Conservation (phyloP, 164 flowering plant species). For the Cinnamomum chago region DNA sequence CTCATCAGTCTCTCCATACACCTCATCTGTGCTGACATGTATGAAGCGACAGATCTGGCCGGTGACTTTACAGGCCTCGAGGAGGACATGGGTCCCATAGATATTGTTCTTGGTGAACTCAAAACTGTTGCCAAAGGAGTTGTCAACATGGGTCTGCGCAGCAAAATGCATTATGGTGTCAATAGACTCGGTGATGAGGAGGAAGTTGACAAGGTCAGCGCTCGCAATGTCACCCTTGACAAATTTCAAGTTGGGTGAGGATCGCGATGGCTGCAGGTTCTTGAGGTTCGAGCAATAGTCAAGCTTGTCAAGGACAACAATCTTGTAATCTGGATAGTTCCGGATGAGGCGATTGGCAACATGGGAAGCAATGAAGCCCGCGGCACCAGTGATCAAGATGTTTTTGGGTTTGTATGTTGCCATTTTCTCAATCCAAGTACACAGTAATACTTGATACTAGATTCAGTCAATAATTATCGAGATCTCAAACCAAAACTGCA, state of each 20-base stretch:
- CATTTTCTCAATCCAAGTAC: conserved; percentile 1
- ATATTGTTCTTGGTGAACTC: conserved; percentile 81
- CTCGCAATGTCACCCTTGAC: conserved; percentile 78
- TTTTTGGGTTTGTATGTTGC: conserved; percentile 48
- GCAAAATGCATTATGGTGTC: conserved; percentile 88
- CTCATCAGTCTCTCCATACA: conserved; percentile 79
- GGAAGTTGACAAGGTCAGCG: conserved; percentile 75
- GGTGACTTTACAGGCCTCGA: conserved; percentile 79
- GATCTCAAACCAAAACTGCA: conserved; percentile 1
- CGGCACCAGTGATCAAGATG: conserved; percentile 77
- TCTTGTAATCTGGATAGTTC: conserved; percentile 67
- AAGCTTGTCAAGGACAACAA: conserved; percentile 77
- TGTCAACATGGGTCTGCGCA: conserved; percentile 78
- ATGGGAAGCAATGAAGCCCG: conserved; percentile 81
- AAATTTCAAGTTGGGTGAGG: conserved; percentile 71
- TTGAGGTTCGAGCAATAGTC: conserved; percentile 71
- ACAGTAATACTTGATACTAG: neutral
- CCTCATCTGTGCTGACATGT: conserved; percentile 81
- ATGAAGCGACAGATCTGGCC: conserved; percentile 74
- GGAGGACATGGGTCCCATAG: conserved; percentile 75
- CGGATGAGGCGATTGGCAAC: conserved; percentile 61
- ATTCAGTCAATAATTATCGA: neutral
- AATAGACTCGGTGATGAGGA: conserved; percentile 64
- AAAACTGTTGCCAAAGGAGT: conserved; percentile 78
- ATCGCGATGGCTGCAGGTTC: conserved; percentile 55